phyloP scores from a whole-genome alignment of 2,329 filamentous ascomycete species.

The Claviceps sorghi region DNA sequence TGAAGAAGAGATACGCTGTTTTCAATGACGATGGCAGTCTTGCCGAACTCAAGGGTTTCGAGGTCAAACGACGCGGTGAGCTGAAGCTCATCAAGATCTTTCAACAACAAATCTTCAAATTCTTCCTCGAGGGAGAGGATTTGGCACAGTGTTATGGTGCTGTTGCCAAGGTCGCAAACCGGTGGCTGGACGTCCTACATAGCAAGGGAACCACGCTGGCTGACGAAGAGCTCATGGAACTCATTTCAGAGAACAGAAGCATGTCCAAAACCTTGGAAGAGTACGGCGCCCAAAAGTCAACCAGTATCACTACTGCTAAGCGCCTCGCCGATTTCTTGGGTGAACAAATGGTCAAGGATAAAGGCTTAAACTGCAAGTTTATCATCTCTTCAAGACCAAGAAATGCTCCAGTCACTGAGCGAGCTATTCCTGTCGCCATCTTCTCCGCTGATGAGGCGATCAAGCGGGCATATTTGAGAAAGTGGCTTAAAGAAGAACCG shows the following conservation, averaged over 20 bases:
- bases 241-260: constrained; percentile 99
- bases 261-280: constrained; percentile 97
- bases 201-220: constrained; percentile 78
- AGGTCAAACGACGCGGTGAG: constrained; percentile 93
- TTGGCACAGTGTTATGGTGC: constrained; percentile 78
- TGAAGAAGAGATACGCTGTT: constrained; percentile 98
- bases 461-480: constrained; percentile 78
- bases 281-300: constrained; percentile 90
- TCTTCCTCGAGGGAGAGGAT: constrained; percentile 85
- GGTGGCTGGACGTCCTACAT: constrained; percentile 90
- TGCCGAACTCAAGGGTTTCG: constrained; percentile 92
- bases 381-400: constrained; percentile 84
- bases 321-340: constrained; percentile 91
- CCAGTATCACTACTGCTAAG: constrained; percentile 95
- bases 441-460: constrained; percentile 85
- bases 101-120: constrained; percentile 98
- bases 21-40: constrained; percentile 97
- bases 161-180: constrained; percentile 88
- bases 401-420: constrained; percentile 83
- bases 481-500: constrained; percentile 92
- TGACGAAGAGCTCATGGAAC: constrained; percentile 92
- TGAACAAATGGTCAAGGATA: constrained; percentile 98
- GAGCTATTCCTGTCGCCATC: constrained; percentile 88
- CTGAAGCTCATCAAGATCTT: constrained; percentile 99
- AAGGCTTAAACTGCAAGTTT: constrained; percentile 98